Evolutionary conservation across 202 grass and related monocot species (phyloP).

Genomic region (Zizania palustris): DNA sequence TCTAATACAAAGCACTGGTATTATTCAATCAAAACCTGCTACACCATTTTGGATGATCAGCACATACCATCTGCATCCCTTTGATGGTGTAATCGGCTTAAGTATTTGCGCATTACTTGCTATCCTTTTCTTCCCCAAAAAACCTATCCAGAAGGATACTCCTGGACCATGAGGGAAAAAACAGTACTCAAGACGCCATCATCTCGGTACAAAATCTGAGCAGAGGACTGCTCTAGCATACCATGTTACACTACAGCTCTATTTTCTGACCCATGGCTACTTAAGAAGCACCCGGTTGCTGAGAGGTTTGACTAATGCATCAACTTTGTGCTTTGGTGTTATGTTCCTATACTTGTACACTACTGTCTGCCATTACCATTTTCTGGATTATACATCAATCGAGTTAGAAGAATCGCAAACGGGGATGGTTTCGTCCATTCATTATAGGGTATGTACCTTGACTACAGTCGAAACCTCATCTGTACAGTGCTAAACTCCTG

Average conservation of each 20-base stretch:
- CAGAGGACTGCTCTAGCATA: constrained; percentile 25
- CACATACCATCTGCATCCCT: constrained; percentile 71
- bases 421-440: neutral
- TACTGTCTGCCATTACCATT: constrained; percentile 21
- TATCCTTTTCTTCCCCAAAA: constrained; percentile 75
- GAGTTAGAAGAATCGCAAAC: neutral
- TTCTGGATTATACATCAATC: neutral
- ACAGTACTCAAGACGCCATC: neutral
- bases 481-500: neutral
- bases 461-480: neutral
- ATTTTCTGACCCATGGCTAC: neutral
- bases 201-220: constrained; percentile 11
- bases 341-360: constrained; percentile 12
- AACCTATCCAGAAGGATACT: constrained; percentile 51
- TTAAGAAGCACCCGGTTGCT: neutral
- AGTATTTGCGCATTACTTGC: constrained; percentile 68
- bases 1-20: constrained; percentile 62
- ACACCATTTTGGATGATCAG: constrained; percentile 73
- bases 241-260: constrained; percentile 28
- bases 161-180: constrained; percentile 41
- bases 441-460: constrained; percentile 39
- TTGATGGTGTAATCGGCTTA: constrained; percentile 74
- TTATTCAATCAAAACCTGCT: constrained; percentile 56
- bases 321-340: constrained; percentile 1
- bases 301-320: constrained; percentile 14